These are phyloP conservation scores for Davidsoniella virescens DNA, from an alignment of 2,329 filamentous ascomycete genomes.

Conservation along the genomic window DNA sequence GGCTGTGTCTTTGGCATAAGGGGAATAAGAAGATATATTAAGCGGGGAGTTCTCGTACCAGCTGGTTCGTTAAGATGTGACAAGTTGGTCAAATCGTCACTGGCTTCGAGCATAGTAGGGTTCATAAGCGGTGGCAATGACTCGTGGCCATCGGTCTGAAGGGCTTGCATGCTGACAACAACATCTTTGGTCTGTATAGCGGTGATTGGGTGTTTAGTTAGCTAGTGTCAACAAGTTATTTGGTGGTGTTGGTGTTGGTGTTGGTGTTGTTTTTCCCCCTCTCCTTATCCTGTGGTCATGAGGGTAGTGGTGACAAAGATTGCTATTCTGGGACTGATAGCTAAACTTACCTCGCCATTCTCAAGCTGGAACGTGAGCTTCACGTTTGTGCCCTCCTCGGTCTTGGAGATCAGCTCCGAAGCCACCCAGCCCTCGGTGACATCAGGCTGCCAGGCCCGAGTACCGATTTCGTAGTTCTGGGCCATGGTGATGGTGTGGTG, in stretches of 20 bases:
- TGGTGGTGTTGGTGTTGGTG: too few relatives aligned
- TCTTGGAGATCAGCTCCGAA: conserved; percentile 82
- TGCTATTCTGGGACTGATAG: background rate
- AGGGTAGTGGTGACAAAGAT: background rate
- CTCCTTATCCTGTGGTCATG: too few relatives aligned
- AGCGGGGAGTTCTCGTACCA: conserved; percentile 42
- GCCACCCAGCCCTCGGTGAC: conserved; percentile 91
- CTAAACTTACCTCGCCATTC: conserved; percentile 66
- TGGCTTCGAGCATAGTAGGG: conserved; percentile 92
- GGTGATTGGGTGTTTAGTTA: background rate
- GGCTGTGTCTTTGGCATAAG: background rate
- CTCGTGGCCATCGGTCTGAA: conserved; percentile 61
- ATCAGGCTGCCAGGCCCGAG: conserved; percentile 96
- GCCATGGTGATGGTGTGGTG: conserved; percentile 44
- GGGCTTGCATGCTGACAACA: conserved; percentile 57
- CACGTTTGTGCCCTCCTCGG: conserved; percentile 69
- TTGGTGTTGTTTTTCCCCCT: too few relatives aligned
- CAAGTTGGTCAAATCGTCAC: conserved; percentile 91
- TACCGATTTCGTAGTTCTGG: conserved; percentile 90
- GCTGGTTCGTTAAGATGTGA: conserved; percentile 97
- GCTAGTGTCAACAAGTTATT: conserved; percentile 1
- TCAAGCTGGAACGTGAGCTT: conserved; percentile 75
- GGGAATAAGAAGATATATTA: background rate
- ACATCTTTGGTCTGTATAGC: conserved; percentile 55
- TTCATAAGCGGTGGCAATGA: conserved; percentile 91